Evolutionary conservation across 371 early-diverging fungal genomes (phyloP).

Genomic region (Smittium mucronatum): DNA sequence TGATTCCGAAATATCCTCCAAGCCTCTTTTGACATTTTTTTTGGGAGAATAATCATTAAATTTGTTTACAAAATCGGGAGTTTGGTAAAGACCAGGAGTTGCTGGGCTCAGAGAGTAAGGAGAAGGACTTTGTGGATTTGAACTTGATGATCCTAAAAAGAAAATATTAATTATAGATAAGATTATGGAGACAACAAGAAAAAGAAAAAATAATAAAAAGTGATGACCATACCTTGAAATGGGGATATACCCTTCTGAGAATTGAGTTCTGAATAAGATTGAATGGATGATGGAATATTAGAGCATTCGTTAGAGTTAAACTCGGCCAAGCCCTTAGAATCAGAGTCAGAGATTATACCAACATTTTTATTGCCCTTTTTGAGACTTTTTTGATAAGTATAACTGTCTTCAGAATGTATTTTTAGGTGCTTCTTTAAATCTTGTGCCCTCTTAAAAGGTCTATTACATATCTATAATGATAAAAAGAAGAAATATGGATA

Average conservation of each 20-base stretch:
- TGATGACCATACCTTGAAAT: too few relatives aligned
- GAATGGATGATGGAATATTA: too few relatives aligned
- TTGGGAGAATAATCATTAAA: neutral
- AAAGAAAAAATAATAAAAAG: too few relatives aligned
- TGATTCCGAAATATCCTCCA: conserved; percentile 2
- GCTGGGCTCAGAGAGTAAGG: neutral
- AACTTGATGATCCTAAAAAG: neutral
- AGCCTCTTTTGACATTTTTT: neutral
- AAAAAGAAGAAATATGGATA: too few relatives aligned
- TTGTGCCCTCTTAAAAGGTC: conserved; percentile 85
- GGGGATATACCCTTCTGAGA: too few relatives aligned
- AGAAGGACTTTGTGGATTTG: neutral
- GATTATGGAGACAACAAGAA: too few relatives aligned
- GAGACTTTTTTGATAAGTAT: conserved; percentile 11
- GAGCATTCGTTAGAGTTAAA: too few relatives aligned
- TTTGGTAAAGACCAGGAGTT: neutral
- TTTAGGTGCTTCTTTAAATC: conserved; percentile 88
- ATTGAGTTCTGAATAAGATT: too few relatives aligned
- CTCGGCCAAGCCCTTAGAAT: too few relatives aligned
- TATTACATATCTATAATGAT: conserved; percentile 39
- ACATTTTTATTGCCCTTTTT: neutral
- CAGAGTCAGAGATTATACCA: neutral
- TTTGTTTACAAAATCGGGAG: neutral
- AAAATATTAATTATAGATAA: too few relatives aligned
- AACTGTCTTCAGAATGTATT: conserved; percentile 49